Base-by-base conservation (phyloP, 148 eudicot genomes). In the Polygonum maritimum region DNA sequence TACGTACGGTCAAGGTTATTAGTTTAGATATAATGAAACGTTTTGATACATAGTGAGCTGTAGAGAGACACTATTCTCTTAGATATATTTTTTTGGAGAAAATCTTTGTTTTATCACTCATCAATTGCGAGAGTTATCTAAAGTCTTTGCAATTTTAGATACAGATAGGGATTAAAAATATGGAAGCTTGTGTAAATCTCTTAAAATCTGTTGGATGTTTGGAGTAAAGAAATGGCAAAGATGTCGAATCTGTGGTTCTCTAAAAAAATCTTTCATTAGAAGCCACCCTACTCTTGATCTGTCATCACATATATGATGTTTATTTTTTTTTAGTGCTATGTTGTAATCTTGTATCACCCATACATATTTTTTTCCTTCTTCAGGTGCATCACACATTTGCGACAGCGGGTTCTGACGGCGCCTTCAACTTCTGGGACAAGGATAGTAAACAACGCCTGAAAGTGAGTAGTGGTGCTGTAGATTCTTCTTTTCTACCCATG, bases 381-480 rank as follows among this genome's bases (percentile, higher is more conserved):
- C 84, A 95, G 98, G 79, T 89, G 72, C 92, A 92, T 77, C 93
- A 89, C 71, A 95, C 98, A 44, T 95, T 95, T 87, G 97, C 98
- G 65, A 92, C 98, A 69, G 87, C 96, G 15, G 98, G 98, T 72
- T 95, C 98, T 83, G 98, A 94, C 81, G 98, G 98, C 67, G 87
- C 89, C 80, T 92, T 90, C 77, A 94, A 90, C 78, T 94, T 92
- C 78, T 94, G 98, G 98, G 97, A 94, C 84, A 94, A 94, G 80
- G 98, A 94, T 79, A 94, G 98, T 80, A 94, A 94, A 85, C 98
- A 94, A 80, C 86, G 98, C 79, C 87, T 94, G 40, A 94, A 94
- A 95, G 98, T 94, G 26, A 75, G 26, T 39, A 47, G 35, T 19
- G 45, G 14, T 26, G 58, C 40, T 51, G 36, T 48, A 47, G 18